phyloP scores from a whole-genome alignment of 441 rosid genomes.

The Melastoma candidum region DNA sequence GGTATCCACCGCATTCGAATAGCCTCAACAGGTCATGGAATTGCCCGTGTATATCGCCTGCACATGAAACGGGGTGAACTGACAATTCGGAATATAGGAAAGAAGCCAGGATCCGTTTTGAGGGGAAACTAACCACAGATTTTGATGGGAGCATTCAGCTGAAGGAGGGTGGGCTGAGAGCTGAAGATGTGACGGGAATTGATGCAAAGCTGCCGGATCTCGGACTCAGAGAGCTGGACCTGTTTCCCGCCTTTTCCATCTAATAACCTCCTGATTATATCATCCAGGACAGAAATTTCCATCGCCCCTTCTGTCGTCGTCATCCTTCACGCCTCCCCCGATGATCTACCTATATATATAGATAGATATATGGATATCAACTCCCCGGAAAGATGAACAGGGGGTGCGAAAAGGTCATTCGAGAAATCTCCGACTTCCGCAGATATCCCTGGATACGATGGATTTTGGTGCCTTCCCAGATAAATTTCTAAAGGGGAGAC shows the following conservation, averaged over 20 bases:
- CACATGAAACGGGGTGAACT: no score
- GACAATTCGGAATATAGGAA: no score
- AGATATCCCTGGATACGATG: no score
- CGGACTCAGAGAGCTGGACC: constrained; percentile 18
- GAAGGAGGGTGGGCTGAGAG: constrained; percentile 15
- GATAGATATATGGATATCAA: no score
- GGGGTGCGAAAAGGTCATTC: no score
- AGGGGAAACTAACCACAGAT: constrained; percentile 11
- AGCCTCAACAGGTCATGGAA: constrained; percentile 15
- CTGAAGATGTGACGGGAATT: constrained; percentile 15
- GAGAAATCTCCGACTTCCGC: no score
- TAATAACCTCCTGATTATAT: constrained; percentile 15
- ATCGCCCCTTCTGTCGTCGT: constrained; percentile 14
- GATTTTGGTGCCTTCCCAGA: no score
- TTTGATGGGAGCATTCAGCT: constrained; percentile 13
- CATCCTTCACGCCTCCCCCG: constrained; percentile 2
- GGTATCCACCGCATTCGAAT: constrained; percentile 14
- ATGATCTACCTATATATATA: no score
- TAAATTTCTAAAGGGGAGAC: no score
- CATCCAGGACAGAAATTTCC: constrained; percentile 15
- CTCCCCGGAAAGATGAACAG: no score
- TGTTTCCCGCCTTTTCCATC: constrained; percentile 13
- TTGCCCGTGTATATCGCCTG: constrained; percentile 19
- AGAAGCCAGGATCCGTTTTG: no score
- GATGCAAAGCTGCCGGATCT: constrained; percentile 19